Conservation (phyloP, 139 green algal species). For the Coccomyxa sp. region DNA sequence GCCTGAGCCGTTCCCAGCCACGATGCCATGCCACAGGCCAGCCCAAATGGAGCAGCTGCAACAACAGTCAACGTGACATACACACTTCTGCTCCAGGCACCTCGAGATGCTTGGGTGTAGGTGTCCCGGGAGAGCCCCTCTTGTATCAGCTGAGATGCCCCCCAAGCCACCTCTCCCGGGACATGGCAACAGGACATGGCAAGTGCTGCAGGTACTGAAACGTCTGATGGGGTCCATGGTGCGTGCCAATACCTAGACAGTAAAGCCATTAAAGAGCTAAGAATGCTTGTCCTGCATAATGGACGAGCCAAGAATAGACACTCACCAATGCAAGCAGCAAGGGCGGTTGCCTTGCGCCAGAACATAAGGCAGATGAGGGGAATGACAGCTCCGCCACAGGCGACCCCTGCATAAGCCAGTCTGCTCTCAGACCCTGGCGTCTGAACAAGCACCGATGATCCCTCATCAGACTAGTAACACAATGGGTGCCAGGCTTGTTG, state of each 20-base stretch:
- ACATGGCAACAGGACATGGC: not conserved
- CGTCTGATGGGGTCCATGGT: not conserved
- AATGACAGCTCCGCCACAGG: slow-evolving; percentile 83
- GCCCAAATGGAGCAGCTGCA: slow-evolving; percentile 45
- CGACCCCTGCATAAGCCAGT: slow-evolving; percentile 40
- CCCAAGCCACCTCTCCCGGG: not conserved
- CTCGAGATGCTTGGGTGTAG: not conserved
- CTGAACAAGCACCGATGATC: too few relatives aligned
- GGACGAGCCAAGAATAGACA: too few relatives aligned
- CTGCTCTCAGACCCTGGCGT: too few relatives aligned
- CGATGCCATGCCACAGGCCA: slow-evolving; percentile 49
- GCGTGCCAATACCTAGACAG: not conserved
- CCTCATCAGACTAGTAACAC: too few relatives aligned
- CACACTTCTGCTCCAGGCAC: not conserved
- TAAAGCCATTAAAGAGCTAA: not conserved
- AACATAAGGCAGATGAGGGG: slow-evolving; percentile 55
- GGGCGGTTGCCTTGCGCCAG: not conserved
- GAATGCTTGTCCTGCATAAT: too few relatives aligned
- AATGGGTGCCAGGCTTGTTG: too few relatives aligned
- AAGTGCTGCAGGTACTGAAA: not conserved
- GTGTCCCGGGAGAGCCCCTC: not conserved
- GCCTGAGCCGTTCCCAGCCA: slow-evolving; percentile 39
- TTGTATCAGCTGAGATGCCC: not conserved
- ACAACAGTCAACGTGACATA: not conserved
- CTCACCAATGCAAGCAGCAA: slow-evolving; percentile 43